phyloP scores from a whole-genome alignment of 768 basidiomycete species.

The Galerina sulciceps region DNA sequence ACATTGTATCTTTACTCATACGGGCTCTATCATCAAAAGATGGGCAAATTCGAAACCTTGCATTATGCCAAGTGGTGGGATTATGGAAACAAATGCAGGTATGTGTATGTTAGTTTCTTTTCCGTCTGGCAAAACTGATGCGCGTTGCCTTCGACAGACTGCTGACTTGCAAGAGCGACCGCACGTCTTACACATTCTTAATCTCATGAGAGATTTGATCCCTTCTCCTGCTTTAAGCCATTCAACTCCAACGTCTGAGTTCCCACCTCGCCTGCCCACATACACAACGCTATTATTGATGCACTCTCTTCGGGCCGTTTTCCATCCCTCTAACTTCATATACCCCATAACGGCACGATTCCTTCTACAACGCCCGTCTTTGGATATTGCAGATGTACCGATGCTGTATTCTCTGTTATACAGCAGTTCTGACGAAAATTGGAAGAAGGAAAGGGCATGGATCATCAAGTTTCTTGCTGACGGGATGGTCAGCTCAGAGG shows the following conservation, averaged over 20 bases:
- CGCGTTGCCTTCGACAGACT: slow-evolving; percentile 31
- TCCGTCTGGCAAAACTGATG: neutral
- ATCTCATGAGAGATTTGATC: slow-evolving; percentile 63
- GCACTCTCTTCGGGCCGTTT: slow-evolving; percentile 81
- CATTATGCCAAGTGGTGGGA: slow-evolving; percentile 62
- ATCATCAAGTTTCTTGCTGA: slow-evolving; percentile 84
- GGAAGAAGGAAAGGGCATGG: slow-evolving; percentile 91
- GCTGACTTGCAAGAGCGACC: slow-evolving; percentile 80
- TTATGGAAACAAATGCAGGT: slow-evolving; percentile 71
- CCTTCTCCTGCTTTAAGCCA: slow-evolving; percentile 33
- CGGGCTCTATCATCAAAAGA: slow-evolving; percentile 74
- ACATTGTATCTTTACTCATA: slow-evolving; percentile 74
- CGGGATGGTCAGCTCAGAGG: slow-evolving; percentile 72
- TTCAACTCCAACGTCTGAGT: slow-evolving; percentile 27
- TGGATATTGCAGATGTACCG: slow-evolving; percentile 85
- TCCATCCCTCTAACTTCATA: slow-evolving; percentile 86
- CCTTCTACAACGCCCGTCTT: slow-evolving; percentile 83
- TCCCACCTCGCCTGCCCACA: slow-evolving; percentile 67
- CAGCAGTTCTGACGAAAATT: slow-evolving; percentile 75
- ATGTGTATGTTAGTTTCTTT: slow-evolving; percentile 23
- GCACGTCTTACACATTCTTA: slow-evolving; percentile 74
- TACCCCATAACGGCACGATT: slow-evolving; percentile 88
- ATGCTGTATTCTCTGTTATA: slow-evolving; percentile 91
- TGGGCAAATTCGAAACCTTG: slow-evolving; percentile 58
- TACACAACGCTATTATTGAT: slow-evolving; percentile 81